Conservation (phyloP, 306 rosid species). For the Cucurbita ficifolia region DNA sequence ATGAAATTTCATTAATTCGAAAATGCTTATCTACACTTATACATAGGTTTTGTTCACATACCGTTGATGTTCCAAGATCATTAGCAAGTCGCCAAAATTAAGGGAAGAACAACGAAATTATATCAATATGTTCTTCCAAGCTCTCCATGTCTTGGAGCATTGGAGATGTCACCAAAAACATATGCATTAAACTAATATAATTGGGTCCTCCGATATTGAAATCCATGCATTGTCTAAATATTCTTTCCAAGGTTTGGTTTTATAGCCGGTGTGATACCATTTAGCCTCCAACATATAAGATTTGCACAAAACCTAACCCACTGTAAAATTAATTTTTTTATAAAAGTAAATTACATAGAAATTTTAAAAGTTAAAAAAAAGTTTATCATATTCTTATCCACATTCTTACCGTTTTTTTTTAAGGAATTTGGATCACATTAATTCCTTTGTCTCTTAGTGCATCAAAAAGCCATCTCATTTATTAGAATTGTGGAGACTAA, state of each 20-base stretch:
- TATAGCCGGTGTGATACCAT: background rate
- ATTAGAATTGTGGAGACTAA: background rate
- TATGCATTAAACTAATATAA: background rate
- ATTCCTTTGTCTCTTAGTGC: background rate
- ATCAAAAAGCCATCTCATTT: slow-evolving; percentile 7
- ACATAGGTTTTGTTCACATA: too few species aligned
- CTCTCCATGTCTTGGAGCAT: background rate
- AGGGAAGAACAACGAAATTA: background rate
- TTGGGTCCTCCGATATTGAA: background rate
- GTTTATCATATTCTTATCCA: too few species aligned
- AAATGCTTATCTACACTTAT: too few species aligned
- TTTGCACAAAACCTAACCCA: background rate
- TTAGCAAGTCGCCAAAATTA: background rate
- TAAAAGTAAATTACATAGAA: too few species aligned
- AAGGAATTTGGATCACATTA: background rate
- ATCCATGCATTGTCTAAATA: background rate
- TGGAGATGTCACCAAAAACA: background rate
- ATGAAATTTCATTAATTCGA: too few species aligned
- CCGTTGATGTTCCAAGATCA: background rate
- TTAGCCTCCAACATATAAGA: background rate
- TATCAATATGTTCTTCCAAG: background rate
- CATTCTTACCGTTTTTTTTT: background rate
- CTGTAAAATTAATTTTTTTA: too few species aligned
- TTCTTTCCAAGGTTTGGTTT: background rate
- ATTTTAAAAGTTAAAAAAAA: too few species aligned